Base-by-base conservation (phyloP, 176 grass and related monocot species). In the Oryza brachyantha region DNA sequence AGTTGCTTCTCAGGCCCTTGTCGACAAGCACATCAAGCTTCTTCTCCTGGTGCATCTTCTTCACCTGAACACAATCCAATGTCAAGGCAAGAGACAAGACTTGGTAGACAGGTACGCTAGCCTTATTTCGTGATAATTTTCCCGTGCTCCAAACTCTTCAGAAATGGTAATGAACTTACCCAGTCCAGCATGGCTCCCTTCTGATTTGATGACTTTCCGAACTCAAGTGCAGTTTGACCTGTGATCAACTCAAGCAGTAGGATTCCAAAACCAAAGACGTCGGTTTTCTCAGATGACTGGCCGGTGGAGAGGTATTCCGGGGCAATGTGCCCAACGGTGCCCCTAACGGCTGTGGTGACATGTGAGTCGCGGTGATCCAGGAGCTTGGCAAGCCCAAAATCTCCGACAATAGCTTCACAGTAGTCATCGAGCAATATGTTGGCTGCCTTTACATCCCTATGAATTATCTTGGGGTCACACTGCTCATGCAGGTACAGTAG, bases 181-280 rank as follows among this genome's bases (percentile, higher is more conserved):
- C 93, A 97, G 75, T 97, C 93, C 60, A 97, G 86, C 90, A 97
- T 90, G 26, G 90, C 87, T 60, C 93, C 93, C 79, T 97, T 97
- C 82, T 97, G 90, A 86, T 88, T 92, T 79, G 90, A 87, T 27
- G 90, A 81, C 55, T 97, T 97, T 0, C 93, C 93, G 12, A 97
- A 92, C 79, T 97, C 90, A 31, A 97, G 60, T 27, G 93, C 93
- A 14, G 84, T 92, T 42, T 90, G 86, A 19, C 93, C 93, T 1
- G 93, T 97, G 62, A 93, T 92, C 54, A 97, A 72, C 46, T 97
- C 93, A 5, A 97, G 85, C 29, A 97, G 80, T 28, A 97, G 84
- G 72, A 97, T 90, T 60, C 93, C 93, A 26, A 97, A 97, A 27
- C 93, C 93, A 26, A 90, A 97, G 25, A 97, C 90, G 13, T 97